Base-by-base conservation (phyloP, 305 asterid species). In the Fraxinus dipetala region DNA sequence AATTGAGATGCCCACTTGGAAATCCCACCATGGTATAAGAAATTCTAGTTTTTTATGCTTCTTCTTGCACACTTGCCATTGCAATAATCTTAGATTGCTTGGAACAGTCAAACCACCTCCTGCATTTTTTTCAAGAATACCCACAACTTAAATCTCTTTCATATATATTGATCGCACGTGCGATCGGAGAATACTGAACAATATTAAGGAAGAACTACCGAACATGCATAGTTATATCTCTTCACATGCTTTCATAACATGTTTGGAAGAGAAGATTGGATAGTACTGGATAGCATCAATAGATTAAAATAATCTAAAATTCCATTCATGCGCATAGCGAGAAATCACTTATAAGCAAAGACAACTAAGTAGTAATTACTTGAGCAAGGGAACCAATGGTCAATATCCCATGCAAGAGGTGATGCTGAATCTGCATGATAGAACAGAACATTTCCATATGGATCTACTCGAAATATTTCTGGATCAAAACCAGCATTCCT, bases 401-500 rank as follows among this genome's bases (percentile, higher is more conserved):
- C 99, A 67, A 96, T 88, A 70, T 91, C 97, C 99, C 99, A 96
- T 18, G 97, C 96, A 35, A 96, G 96, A 77, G 99, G 99, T 7
- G 99, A 96, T 84, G 97, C 96, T 77, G 94, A 88, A 87, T 96
- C 99, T 36, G 99, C 99, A 83, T 96, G 97, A 85, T 88, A 91
- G 86, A 93, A 91, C 40, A 96, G 84, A 79, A 96, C 99, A 87
- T 96, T 96, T 4, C 99, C 98, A 72, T 88, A 90, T 0, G 94
- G 87, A 87, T 96, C 99, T 16, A 96, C 97, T 2, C 98, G 98
- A 83, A 96, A 93, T 5, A 87, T 88, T 84, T 92, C 97, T 10
- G 99, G 99, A 88, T 96, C 98, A 75, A 96, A 96, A 45, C 99
- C 99, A 24, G 99, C 98, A 86, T 95, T 96, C 87, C 99, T 96